A percentile compares a stretch with the other conserved stretches of the same genome.
These are phyloP conservation scores for Amanita rubescens DNA, from an alignment of 768 basidiomycete species.

Conservation along the genomic window DNA sequence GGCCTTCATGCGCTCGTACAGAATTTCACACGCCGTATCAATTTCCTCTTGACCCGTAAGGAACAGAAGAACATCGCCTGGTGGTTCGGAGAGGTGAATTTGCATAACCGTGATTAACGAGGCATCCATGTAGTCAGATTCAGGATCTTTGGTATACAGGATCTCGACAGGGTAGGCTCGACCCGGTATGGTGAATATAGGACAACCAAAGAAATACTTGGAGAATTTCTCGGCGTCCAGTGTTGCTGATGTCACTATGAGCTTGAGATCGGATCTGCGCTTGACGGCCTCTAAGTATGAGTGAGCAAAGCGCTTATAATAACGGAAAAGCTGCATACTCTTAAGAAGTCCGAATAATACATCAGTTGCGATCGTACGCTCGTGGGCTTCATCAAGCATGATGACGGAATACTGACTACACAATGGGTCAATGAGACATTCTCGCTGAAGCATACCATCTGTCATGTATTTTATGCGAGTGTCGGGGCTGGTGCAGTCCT, in stretches of 20 bases:
- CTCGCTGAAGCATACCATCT: slow-evolving; percentile 98
- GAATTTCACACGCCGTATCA: slow-evolving; percentile 93
- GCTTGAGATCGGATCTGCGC: slow-evolving; percentile 89
- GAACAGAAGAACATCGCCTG: slow-evolving; percentile 94
- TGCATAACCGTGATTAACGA: slow-evolving; percentile 99
- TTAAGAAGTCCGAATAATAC: slow-evolving; percentile 95
- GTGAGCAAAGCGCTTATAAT: slow-evolving; percentile 11
- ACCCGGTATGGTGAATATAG: slow-evolving; percentile 99
- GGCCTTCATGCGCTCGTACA: slow-evolving; percentile 98
- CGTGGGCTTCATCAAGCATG: slow-evolving; percentile 99
- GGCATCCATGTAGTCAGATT: slow-evolving; percentile 94
- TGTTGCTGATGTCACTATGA: slow-evolving; percentile 98
- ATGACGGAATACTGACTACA: slow-evolving; percentile 89
- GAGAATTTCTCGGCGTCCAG: slow-evolving; percentile 99
- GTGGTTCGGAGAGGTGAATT: slow-evolving; percentile 96
- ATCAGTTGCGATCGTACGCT: slow-evolving; percentile 97
- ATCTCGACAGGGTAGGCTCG: slow-evolving; percentile 98
- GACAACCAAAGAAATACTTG: slow-evolving; percentile 97
- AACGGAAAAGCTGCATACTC: slow-evolving; percentile 39
- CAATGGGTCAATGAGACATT: slow-evolving; percentile 93
- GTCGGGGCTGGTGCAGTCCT: slow-evolving; percentile 98
- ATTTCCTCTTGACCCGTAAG: slow-evolving; percentile 99
- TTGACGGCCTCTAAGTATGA: slow-evolving; percentile 76
- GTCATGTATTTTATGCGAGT: slow-evolving; percentile 99
- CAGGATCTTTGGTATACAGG: slow-evolving; percentile 98